A percentile compares a stretch with the other conserved stretches of the same genome.
Evolutionary conservation across 805 yeast species (phyloP).

Genomic region (Yamadazyma kitorensis): DNA sequence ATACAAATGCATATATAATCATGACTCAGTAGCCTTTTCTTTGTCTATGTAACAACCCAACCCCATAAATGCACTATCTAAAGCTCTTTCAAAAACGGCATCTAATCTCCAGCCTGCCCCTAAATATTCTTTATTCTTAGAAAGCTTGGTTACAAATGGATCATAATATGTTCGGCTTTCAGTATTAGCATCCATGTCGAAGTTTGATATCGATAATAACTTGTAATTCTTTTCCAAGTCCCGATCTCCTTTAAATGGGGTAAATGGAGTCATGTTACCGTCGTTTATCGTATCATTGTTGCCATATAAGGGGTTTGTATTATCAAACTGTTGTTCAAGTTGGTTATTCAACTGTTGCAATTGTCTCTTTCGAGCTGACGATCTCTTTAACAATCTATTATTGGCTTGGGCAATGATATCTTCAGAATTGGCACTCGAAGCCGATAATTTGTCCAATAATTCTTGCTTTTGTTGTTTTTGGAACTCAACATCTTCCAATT

Average conservation of each 20-base stretch:
- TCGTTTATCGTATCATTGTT: constrained; percentile 17
- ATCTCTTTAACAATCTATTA: constrained; percentile 49
- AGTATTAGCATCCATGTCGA: constrained; percentile 31
- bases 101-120: constrained; percentile 86
- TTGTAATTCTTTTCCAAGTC: constrained; percentile 52
- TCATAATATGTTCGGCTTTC: constrained; percentile 36
- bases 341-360: constrained; percentile 60
- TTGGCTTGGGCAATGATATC: constrained; percentile 40
- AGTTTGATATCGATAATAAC: constrained; percentile 24
- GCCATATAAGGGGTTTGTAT: constrained; percentile 24
- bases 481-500: constrained; percentile 38
- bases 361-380: constrained; percentile 62
- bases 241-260: constrained; percentile 93
- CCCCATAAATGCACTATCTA: constrained; percentile 89
- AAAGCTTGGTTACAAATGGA: constrained; percentile 46
- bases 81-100: constrained; percentile 66
- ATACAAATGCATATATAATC: too few species aligned
- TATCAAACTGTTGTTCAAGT: constrained; percentile 38
- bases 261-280: constrained; percentile 57
- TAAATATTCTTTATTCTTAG: constrained; percentile 60
- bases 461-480: constrained; percentile 41
- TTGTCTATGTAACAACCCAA: constrained; percentile 72
- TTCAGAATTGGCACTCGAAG: constrained; percentile 31
- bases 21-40: constrained; percentile 21
- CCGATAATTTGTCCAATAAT: constrained; percentile 36